phyloP scores from a whole-genome alignment of 306 rosid species.

The Potentilla sterilis region DNA sequence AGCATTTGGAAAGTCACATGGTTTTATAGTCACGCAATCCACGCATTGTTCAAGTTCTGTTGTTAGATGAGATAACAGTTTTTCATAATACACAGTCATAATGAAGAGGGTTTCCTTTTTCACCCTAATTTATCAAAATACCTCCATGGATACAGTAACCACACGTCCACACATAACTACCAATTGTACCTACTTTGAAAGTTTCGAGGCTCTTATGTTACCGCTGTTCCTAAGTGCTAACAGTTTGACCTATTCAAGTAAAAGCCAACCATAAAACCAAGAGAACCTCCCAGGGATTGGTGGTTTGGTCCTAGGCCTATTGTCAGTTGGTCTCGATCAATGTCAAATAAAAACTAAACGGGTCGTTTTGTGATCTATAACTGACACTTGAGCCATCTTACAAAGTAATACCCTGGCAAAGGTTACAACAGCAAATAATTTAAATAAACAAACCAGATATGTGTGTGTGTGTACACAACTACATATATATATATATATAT shows the following conservation, averaged over 20 bases:
- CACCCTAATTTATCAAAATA: neutral
- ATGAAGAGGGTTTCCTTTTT: neutral
- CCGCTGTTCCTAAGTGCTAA: neutral
- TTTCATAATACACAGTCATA: neutral
- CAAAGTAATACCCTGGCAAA: neutral
- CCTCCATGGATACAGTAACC: neutral
- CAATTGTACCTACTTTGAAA: neutral
- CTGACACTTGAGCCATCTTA: neutral
- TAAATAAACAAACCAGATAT: neutral
- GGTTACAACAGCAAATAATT: neutral
- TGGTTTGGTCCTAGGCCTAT: neutral
- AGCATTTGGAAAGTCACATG: neutral
- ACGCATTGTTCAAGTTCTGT: neutral
- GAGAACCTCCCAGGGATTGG: neutral
- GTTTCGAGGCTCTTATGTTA: neutral
- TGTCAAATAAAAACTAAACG: neutral
- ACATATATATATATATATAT: neutral
- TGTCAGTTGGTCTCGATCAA: neutral
- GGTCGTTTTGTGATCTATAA: too few species aligned
- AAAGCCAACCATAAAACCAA: neutral
- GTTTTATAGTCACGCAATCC: neutral
- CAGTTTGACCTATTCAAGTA: neutral
- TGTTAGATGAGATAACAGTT: neutral
- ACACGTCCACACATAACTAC: neutral
- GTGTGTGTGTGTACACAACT: neutral